Evolutionary conservation across 805 yeast genomes (phyloP).

Genomic region (Yamadazyma paraphyllophila): DNA sequence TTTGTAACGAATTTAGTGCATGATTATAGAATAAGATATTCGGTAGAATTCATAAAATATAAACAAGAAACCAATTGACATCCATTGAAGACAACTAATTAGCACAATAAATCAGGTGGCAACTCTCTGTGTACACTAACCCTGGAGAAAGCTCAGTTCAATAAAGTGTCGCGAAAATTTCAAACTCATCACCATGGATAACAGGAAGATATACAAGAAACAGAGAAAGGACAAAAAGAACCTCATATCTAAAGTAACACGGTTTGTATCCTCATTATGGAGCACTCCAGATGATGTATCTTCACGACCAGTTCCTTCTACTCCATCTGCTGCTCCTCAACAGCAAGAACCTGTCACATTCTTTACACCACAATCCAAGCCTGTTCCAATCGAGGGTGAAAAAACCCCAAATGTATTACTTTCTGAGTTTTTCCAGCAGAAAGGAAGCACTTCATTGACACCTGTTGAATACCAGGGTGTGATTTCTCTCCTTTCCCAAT

Average conservation of each 20-base stretch:
- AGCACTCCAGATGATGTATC: not conserved
- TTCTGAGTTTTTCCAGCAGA: conserved; percentile 66
- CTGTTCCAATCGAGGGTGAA: not conserved
- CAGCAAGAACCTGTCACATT: not conserved
- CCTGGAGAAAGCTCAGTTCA: not conserved
- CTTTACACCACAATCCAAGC: conserved; percentile 1
- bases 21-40: too few relatives aligned
- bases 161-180: not conserved
- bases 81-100: too few relatives aligned
- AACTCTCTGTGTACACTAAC: not conserved
- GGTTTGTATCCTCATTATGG: conserved; percentile 5
- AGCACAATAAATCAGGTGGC: not conserved
- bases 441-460: conserved; percentile 72
- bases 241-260: conserved; percentile 2
- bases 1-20: too few relatives aligned
- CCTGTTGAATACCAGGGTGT: conserved; percentile 85
- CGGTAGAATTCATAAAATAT: too few relatives aligned
- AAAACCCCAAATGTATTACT: conserved; percentile 50
- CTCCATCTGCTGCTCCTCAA: not conserved
- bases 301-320: not conserved
- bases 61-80: too few relatives aligned
- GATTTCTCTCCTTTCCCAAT: conserved; percentile 20
- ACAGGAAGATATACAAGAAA: conserved; percentile 15
- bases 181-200: conserved; percentile 12
- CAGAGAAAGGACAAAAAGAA: not conserved